These are phyloP conservation scores for Metschnikowia anglica DNA, from an alignment of 805 yeast genomes.

Conservation along the genomic window DNA sequence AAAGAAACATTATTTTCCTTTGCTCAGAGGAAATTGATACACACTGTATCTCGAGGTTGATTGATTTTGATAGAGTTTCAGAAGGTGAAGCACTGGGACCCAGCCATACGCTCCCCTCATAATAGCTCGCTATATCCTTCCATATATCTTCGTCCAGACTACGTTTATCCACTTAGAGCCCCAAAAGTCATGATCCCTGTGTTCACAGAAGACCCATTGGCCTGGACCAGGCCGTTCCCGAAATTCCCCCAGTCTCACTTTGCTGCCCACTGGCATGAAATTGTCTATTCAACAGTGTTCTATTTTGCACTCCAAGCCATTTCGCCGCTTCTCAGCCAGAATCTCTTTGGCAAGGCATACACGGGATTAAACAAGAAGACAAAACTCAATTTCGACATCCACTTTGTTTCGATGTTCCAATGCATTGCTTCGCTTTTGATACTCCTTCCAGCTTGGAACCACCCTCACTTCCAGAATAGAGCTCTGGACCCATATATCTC, in stretches of 20 bases:
- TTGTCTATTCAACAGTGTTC: constrained; percentile 55
- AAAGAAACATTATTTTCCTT: no score
- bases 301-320: constrained; percentile 55
- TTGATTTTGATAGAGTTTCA: no score
- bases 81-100: no score
- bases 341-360: constrained; percentile 55
- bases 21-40: no score
- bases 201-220: constrained; percentile 42
- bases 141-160: background rate
- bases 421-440: constrained; percentile 60
- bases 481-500: constrained; percentile 41
- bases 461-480: constrained; percentile 43
- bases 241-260: constrained; percentile 42
- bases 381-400: constrained; percentile 81
- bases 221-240: constrained; percentile 48
- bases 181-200: constrained; percentile 31
- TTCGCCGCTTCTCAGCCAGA: constrained; percentile 52
- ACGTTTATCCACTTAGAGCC: no score
- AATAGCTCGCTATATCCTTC: background rate
- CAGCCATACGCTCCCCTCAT: background rate
- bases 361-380: constrained; percentile 44
- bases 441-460: constrained; percentile 65
- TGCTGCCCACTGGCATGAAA: constrained; percentile 73
- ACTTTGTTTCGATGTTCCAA: constrained; percentile 85
- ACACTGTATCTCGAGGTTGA: no score